Evolutionary conservation across 2,329 filamentous ascomycete species (phyloP).

Genomic region (Aspergillus quadrilineatus): DNA sequence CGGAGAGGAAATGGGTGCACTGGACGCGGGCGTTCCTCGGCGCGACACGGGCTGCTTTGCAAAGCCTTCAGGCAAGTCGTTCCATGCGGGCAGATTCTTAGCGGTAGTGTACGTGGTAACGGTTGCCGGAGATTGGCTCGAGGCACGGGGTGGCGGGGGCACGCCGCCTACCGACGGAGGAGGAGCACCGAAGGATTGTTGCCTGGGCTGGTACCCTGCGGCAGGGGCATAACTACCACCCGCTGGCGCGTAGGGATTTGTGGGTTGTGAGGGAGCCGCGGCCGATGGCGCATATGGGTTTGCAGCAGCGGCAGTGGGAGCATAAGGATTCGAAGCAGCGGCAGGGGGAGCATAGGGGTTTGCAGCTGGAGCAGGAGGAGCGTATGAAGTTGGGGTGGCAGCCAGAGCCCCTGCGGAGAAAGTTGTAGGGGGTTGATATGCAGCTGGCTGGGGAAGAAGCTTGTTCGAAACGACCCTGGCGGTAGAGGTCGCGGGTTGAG

Average conservation of each 20-base stretch:
- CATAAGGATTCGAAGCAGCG: conserved; percentile 50
- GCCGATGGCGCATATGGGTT: conserved; percentile 36
- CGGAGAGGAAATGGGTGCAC: conserved; percentile 67
- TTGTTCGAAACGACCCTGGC: conserved; percentile 42
- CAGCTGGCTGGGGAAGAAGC: conserved; percentile 39
- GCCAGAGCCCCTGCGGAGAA: conserved; percentile 36
- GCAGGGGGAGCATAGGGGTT: conserved; percentile 31
- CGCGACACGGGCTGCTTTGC: conserved; percentile 70
- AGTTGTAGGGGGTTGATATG: conserved; percentile 37
- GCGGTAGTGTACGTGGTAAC: conserved; percentile 64
- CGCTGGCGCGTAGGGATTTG: conserved; percentile 31
- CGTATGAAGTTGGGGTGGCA: conserved; percentile 50
- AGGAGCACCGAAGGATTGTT: conserved; percentile 47
- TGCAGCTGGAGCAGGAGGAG: conserved; percentile 30
- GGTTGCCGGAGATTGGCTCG: conserved; percentile 63
- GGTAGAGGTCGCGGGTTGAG: conserved; percentile 41
- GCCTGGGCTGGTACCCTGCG: conserved; percentile 59
- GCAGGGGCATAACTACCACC: conserved; percentile 38
- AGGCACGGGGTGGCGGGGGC: conserved; percentile 64
- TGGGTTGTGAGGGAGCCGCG: conserved; percentile 15
- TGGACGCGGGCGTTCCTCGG: conserved; percentile 68
- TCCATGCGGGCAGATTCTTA: conserved; percentile 80
- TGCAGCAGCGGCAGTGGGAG: conserved; percentile 38
- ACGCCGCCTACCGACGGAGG: conserved; percentile 47
- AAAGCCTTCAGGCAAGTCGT: conserved; percentile 84